Conservation (phyloP, 169 alveolate genomes). For the Plasmodium malariae region DNA sequence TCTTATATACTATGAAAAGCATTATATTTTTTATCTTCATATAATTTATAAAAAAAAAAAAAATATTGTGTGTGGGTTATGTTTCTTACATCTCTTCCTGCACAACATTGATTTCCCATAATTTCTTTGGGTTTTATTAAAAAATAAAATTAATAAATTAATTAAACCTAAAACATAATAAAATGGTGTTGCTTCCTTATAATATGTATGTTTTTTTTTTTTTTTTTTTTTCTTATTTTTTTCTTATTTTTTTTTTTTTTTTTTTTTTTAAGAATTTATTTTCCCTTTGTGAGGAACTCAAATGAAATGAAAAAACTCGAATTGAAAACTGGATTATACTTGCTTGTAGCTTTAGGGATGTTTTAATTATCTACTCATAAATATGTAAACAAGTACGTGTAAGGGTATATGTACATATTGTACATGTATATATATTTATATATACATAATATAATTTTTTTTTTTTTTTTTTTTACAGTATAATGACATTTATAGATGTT, state of each 20-base stretch:
- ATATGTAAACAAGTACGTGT: slow-evolving; percentile 11
- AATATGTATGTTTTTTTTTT: slow-evolving; percentile 17
- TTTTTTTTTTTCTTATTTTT: slow-evolving; percentile 14
- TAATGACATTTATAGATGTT: slow-evolving; percentile 28
- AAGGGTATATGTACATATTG: neutral
- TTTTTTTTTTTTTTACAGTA: slow-evolving; percentile 1
- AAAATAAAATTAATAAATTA: slow-evolving; percentile 22
- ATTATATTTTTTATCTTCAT: neutral
- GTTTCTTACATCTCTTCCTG: slow-evolving; percentile 83
- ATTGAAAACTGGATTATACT: slow-evolving; percentile 23
- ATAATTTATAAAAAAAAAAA: neutral
- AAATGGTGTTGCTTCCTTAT: slow-evolving; percentile 50
- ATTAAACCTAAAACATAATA: slow-evolving; percentile 73
- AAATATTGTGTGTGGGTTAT: slow-evolving; percentile 3
- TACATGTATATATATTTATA: neutral
- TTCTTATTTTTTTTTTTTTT: no score
- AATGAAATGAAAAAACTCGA: slow-evolving; percentile 19
- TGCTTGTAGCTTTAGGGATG: slow-evolving; percentile 23
- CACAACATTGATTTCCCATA: slow-evolving; percentile 86
- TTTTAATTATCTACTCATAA: slow-evolving; percentile 22
- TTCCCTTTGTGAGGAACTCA: no score
- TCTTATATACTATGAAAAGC: no score
- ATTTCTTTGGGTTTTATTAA: slow-evolving; percentile 50
- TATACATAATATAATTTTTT: slow-evolving; percentile 12
- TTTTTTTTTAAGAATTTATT: no score